Evolutionary conservation across 2,329 filamentous ascomycete genomes (phyloP).

Genomic region (Fusarium tjaetaba): DNA sequence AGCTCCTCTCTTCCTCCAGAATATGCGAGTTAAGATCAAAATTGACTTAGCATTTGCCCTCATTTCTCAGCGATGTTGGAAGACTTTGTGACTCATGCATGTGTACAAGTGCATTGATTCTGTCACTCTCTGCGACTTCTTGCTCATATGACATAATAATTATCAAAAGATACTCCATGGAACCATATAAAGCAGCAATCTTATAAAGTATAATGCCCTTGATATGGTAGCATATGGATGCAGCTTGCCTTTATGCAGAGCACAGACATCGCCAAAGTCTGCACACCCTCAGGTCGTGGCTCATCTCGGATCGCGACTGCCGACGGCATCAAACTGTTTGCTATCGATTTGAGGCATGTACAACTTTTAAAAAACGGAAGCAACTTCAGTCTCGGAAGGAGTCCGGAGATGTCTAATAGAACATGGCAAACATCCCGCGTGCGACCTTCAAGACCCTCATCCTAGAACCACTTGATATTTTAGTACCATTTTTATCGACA

Average conservation of each 20-base stretch:
- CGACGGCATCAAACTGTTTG: not conserved
- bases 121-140: not conserved
- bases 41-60: rapidly evolving
- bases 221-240: not conserved
- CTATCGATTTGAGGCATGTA: not conserved
- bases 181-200: not conserved
- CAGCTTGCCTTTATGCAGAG: not conserved
- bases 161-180: rapidly evolving
- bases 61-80: rapidly evolving
- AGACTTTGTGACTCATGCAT: not conserved
- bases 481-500: not conserved
- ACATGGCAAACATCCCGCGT: not conserved
- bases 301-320: not conserved
- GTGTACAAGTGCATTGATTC: too few relatives aligned
- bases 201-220: rapidly evolving
- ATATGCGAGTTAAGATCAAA: too few relatives aligned
- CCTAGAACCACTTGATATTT: not conserved
- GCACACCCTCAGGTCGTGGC: not conserved
- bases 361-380: not conserved
- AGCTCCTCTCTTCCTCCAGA: rapidly evolving
- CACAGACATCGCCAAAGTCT: not conserved
- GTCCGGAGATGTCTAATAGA: not conserved
- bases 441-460: not conserved
- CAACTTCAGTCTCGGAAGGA: not conserved
- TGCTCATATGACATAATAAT: rapidly evolving